Evolutionary conservation across 2,329 filamentous ascomycete genomes (phyloP).

Genomic region (Ramularia collo-cygni): DNA sequence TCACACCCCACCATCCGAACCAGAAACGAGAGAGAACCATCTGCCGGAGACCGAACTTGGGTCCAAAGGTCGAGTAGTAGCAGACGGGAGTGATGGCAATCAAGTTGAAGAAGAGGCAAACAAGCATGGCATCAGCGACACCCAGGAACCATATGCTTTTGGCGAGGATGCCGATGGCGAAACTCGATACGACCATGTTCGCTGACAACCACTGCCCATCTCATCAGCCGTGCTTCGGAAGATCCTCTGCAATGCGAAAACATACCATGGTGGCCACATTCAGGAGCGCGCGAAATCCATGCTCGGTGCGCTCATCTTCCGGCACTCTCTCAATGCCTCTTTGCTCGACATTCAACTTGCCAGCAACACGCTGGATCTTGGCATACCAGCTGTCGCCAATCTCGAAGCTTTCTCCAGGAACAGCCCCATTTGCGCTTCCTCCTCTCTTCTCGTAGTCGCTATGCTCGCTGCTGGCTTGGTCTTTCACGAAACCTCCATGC

Average conservation of each 20-base stretch:
- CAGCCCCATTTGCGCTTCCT: slow-evolving; percentile 38
- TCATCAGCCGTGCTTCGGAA: too few species aligned
- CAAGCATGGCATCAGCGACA: slow-evolving; percentile 65
- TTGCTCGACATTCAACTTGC: slow-evolving; percentile 62
- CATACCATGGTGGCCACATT: slow-evolving; percentile 65
- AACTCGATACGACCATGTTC: slow-evolving; percentile 71
- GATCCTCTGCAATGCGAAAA: not conserved
- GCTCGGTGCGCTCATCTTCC: slow-evolving; percentile 60
- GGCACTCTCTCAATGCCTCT: slow-evolving; percentile 70
- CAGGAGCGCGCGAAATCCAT: slow-evolving; percentile 45
- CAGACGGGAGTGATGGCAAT: slow-evolving; percentile 65
- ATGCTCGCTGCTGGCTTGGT: slow-evolving; percentile 3
- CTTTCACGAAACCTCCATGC: slow-evolving; percentile 10
- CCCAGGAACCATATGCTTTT: slow-evolving; percentile 63
- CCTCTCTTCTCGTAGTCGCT: slow-evolving; percentile 9
- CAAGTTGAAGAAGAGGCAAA: slow-evolving; percentile 68
- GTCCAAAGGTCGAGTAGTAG: slow-evolving; percentile 72
- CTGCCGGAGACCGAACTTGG: slow-evolving; percentile 66
- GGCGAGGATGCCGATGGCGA: slow-evolving; percentile 67
- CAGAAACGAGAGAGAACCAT: slow-evolving; percentile 75
- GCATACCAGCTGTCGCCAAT: slow-evolving; percentile 51
- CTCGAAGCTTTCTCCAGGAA: slow-evolving; percentile 53
- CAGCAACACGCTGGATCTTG: slow-evolving; percentile 56
- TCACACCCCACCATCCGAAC: slow-evolving; percentile 50
- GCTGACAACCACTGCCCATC: slow-evolving; percentile 61